Percentiles rank a stretch among this genome's conserved stretches.
Evolutionary conservation across 2,329 filamentous ascomycete genomes (phyloP).

Genomic region (Lasiodiplodia sp.): DNA sequence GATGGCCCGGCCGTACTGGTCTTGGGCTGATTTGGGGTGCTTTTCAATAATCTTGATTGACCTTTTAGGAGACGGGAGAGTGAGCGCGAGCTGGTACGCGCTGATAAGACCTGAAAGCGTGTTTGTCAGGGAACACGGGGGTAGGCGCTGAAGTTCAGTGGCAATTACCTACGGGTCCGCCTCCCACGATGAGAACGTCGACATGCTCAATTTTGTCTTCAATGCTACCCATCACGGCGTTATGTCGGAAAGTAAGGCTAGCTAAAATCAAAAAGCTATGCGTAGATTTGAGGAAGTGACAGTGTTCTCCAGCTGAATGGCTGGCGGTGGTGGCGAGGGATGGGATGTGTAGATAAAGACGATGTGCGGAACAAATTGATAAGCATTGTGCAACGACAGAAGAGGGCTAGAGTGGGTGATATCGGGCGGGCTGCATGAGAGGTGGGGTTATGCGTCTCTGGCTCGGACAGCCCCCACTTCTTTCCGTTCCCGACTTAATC

Average conservation of each 20-base stretch:
- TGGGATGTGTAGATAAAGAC: too few species aligned
- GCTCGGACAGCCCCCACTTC: too few species aligned
- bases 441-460: too few species aligned
- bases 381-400: too few species aligned
- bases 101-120: slow-evolving; percentile 45
- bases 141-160: slow-evolving; percentile 21
- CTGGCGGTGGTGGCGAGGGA: too few species aligned
- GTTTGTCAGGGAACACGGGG: not conserved
- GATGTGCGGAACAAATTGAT: too few species aligned
- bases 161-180: slow-evolving; percentile 54
- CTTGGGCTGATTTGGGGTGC: slow-evolving; percentile 57
- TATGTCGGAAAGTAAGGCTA: not conserved
- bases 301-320: too few species aligned
- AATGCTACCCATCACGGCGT: not conserved
- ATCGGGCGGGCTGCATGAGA: too few species aligned
- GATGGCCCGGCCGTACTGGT: slow-evolving; percentile 62
- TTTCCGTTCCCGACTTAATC: too few species aligned
- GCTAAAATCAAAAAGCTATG: too few species aligned
- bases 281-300: too few species aligned
- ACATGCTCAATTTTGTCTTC: slow-evolving; percentile 18
- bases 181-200: slow-evolving; percentile 53
- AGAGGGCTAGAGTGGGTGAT: too few species aligned
- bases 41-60: slow-evolving; percentile 59
- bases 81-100: slow-evolving; percentile 57
- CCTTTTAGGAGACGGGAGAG: slow-evolving; percentile 48